Base-by-base conservation (phyloP, 2,329 filamentous ascomycete genomes). In the Fusarium devonianum region DNA sequence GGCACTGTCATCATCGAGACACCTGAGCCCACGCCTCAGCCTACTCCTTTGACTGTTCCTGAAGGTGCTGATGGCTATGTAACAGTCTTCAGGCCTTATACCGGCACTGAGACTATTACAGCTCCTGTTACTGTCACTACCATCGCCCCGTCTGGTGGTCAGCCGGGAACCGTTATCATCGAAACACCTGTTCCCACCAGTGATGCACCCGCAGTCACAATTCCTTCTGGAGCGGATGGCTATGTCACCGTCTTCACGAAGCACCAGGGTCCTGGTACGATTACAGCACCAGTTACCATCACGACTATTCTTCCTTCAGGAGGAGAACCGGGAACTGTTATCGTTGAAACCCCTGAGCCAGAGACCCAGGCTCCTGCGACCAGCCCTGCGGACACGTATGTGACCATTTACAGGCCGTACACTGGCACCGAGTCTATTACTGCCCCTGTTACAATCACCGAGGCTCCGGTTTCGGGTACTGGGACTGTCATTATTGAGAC, bases 221-320 rank as follows among this genome's bases (percentile, higher is more conserved):
- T 14, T 16, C 18, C 51, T 9, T 32, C 53, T 7, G 53, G n/a
- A n/a, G n/a, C 39, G 4, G 52, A 56, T 6, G 39, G 41, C 3
- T 58, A 59, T 11, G 40, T 59, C n/a, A 59, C 55, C 1, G 30
- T 58, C 5, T 58, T 47, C 25, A 51, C 54, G 23, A 54, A 54
- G 12, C 37, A 58, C 22, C 56, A 54, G n/a, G 55, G 55, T 10
- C 29, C 44, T 5, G 54, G 29, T n/a, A 13, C 23, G 13, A 51
- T 58, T 7, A 47, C 44, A 5, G 49, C 40, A 5, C 55, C 54
- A 2, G 17, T 56, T 11, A 56, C 55, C 5, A 17, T 58, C 12
- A 58, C 55, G 1, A 58, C 55, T 0, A 58, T 47, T 3, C 18
- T 33, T 9, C 36, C 50, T 0, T 39, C 40, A 13, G 34, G 34